Evolutionary conservation across 495 filamentous ascomycete species (phyloP).

Genomic region (Neurospora terricola): DNA sequence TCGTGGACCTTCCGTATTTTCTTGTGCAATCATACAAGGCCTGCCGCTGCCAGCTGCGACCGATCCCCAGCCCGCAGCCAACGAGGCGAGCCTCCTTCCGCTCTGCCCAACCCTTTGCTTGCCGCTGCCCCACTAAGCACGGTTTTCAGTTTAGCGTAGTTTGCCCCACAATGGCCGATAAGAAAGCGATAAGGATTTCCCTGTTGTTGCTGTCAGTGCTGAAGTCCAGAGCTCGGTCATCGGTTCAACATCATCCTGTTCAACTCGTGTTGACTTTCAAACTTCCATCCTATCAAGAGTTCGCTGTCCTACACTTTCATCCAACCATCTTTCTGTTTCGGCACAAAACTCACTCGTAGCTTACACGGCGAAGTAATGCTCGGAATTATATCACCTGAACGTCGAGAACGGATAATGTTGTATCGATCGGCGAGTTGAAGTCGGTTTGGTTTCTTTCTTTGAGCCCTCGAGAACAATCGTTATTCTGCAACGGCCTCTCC

Average conservation of each 20-base stretch:
- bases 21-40: conserved; percentile 22
- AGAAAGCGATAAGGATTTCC: conserved; percentile 10
- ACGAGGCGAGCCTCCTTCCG: neutral
- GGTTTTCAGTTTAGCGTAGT: conserved; percentile 4
- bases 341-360: neutral
- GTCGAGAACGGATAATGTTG: neutral
- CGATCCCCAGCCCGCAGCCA: neutral
- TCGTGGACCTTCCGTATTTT: conserved; percentile 9
- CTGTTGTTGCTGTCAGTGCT: neutral
- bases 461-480: neutral
- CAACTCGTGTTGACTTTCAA: neutral
- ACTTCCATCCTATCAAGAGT: neutral
- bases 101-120: neutral
- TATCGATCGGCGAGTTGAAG: neutral
- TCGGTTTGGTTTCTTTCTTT: neutral
- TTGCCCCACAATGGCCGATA: conserved; percentile 18
- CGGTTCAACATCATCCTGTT: neutral
- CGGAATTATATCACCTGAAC: neutral
- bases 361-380: neutral
- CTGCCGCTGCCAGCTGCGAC: conserved; percentile 4
- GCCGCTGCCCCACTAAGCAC: neutral
- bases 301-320: neutral
- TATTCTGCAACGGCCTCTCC: neutral
- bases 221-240: neutral
- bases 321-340: neutral